Base-by-base conservation (phyloP, 164 flowering plant genomes). In the Kalanchoe fedtschenkoi region DNA sequence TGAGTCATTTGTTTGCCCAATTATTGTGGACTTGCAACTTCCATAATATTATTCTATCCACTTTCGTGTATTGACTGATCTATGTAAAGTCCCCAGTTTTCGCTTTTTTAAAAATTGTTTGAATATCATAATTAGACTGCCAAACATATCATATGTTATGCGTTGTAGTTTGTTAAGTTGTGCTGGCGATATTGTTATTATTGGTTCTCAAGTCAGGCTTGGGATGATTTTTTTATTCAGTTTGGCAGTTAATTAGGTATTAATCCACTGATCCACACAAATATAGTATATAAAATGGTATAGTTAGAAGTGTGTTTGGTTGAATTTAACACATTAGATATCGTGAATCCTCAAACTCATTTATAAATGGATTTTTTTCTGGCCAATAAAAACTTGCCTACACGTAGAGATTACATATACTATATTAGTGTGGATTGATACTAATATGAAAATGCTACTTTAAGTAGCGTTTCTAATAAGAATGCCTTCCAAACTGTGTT, bases 191-290 rank as follows among this genome's bases (percentile, higher is more conserved):
- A n/a, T n/a, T n/a, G 30, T 51, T 51, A 30, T 51, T 24, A 51
- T 28, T 51, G 56, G 56, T 51, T n/a, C 56, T 51, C 56, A 2
- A 9, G 56, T 51, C 56, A 51, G 26, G 32, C 56, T 51, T 51
- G 32, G 14, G 14, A 24, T 24, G 14, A 24, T 51, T 51, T 26
- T n/a, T 51, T 24, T 51, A 51, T 4, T 26, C 32, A 51, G 32
- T 51, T 51, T 26, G 56, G 56, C 26, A 24, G 56, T 51, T 51
- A 51, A 26, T 51, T 51, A 51, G 56, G 56, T 51, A 26, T 26
- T 51, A 26, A 51, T 51, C 56, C 56, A 51, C 56, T 51, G 14
- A 51, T 51, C 56, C 56, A 51, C 56, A 51, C n/a, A 24, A 28
- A 17, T 19, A 26, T 16, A 22, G 8, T 4, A 37, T 37, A 5